Evolutionary conservation across 1,284 basidiomycete genomes (phyloP).

Genomic region (Microbotryomycetes sp.): DNA sequence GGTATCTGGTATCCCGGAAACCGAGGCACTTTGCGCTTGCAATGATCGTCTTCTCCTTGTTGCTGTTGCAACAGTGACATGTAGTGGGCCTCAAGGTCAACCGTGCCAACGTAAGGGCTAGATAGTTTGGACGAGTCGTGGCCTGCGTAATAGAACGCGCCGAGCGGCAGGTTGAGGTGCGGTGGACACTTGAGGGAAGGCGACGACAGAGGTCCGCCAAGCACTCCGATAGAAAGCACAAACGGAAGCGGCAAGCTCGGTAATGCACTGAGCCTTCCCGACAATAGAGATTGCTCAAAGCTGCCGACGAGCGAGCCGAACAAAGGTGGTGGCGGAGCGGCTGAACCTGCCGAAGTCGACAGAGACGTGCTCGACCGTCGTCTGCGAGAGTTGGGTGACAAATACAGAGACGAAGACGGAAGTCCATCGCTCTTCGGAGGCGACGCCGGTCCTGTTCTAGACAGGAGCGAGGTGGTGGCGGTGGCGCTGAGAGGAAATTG

Average conservation of each 20-base stretch:
- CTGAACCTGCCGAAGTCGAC: neutral
- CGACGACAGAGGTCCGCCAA: conserved; percentile 23
- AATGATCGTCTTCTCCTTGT: neutral
- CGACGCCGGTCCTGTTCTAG: too few relatives aligned
- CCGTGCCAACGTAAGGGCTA: conserved; percentile 41
- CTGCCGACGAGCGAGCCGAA: conserved; percentile 38
- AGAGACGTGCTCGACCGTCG: conserved; percentile 12
- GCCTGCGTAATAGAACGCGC: conserved; percentile 39
- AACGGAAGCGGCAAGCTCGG: conserved; percentile 39
- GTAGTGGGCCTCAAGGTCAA: conserved; percentile 41
- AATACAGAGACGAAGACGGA: neutral
- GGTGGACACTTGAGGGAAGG: conserved; percentile 37
- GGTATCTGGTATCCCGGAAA: conserved; percentile 49
- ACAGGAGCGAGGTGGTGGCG: neutral
- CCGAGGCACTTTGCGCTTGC: conserved; percentile 25
- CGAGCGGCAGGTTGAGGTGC: conserved; percentile 39
- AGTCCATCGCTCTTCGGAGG: too few relatives aligned
- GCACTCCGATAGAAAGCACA: conserved; percentile 40
- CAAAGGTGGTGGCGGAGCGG: neutral
- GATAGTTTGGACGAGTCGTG: conserved; percentile 16
- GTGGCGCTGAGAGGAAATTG: neutral
- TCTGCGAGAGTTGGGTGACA: conserved; percentile 2
- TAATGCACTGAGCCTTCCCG: conserved; percentile 39
- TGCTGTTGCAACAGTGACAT: conserved; percentile 13
- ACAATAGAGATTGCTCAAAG: conserved; percentile 41